Conservation (phyloP, 2,329 filamentous ascomycete species). For the Epichloe uncinata region DNA sequence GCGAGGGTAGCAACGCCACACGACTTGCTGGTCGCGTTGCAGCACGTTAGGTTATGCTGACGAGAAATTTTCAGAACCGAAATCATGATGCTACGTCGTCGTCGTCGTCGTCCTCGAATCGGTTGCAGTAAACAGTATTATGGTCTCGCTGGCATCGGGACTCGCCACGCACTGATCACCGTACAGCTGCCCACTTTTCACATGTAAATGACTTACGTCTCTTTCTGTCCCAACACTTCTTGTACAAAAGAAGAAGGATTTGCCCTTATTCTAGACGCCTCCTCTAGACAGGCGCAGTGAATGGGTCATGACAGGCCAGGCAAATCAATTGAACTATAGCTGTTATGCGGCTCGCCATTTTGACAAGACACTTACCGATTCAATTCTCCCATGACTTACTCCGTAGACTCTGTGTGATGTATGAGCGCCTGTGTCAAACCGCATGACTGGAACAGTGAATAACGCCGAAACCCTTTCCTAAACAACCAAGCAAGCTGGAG, state of each 20-base stretch:
- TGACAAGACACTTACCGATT: not conserved
- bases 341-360: not conserved
- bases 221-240: no score
- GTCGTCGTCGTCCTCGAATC: not conserved
- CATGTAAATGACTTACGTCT: no score
- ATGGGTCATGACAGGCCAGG: not conserved
- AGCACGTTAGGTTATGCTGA: constrained; percentile 8
- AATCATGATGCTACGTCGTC: not conserved
- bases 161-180: not conserved
- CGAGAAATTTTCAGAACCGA: not conserved
- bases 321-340: not conserved
- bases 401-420: not conserved
- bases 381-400: not conserved
- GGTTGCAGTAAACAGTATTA: not conserved
- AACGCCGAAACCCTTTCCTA: constrained; percentile 1
- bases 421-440: not conserved
- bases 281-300: not conserved
- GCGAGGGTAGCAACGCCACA: constrained; percentile 28
- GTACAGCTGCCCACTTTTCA: no score
- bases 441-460: not conserved
- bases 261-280: no score
- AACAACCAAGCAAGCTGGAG: not conserved
- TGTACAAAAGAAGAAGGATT: no score
- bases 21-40: constrained; percentile 17
- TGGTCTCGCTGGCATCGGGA: not conserved